phyloP scores from a whole-genome alignment of 176 grass and related monocot species.

The Echinochloa phyllopogon region DNA sequence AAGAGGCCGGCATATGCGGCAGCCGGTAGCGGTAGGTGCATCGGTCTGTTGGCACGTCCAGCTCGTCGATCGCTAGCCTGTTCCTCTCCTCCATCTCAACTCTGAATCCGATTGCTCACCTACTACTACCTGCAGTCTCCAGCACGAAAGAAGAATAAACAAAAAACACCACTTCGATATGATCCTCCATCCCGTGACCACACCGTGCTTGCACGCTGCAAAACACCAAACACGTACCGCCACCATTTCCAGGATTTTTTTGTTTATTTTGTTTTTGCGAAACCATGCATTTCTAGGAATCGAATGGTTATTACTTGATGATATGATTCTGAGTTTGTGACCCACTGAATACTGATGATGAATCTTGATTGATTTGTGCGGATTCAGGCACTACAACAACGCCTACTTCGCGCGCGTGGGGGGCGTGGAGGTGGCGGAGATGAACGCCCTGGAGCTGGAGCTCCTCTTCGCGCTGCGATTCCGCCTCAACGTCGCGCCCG shows the following conservation, averaged over 20 bases:
- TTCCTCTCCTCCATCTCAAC: background rate
- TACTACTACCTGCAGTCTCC: background rate
- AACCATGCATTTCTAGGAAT: background rate
- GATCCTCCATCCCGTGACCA: no score
- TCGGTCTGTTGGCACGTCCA: constrained; percentile 35
- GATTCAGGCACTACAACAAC: constrained; percentile 68
- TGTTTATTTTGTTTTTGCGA: no score
- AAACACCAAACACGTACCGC: background rate
- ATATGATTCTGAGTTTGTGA: background rate
- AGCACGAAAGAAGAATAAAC: no score
- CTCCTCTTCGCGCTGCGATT: constrained; percentile 75
- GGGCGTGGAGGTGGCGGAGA: constrained; percentile 60
- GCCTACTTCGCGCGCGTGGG: constrained; percentile 80
- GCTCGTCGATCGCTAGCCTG: constrained; percentile 10
- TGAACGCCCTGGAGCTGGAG: constrained; percentile 72
- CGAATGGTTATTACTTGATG: background rate
- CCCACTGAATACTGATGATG: background rate
- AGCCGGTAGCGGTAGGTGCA: constrained; percentile 25
- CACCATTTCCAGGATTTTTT: no score
- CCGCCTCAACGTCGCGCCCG: constrained; percentile 68
- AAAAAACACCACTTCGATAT: background rate
- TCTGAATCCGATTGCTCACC: constrained; percentile 47
- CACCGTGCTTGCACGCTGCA: no score
- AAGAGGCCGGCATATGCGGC: background rate
- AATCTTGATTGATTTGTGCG: background rate